Percentiles rank a stretch among this genome's conserved stretches.
These are phyloP conservation scores for Starmerella apis DNA, from an alignment of 805 yeast species.

Conservation along the genomic window DNA sequence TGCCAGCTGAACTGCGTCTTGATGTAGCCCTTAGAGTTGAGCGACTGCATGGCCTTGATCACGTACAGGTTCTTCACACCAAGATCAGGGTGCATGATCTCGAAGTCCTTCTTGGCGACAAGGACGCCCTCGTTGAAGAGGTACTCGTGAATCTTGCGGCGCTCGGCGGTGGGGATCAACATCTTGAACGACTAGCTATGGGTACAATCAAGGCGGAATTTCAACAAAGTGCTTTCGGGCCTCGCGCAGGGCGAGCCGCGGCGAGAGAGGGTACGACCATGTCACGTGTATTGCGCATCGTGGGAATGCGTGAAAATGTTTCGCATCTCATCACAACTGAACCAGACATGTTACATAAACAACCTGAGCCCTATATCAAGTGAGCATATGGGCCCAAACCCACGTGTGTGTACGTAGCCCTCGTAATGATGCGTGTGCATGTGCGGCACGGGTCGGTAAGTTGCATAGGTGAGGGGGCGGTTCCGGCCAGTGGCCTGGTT, in stretches of 20 bases:
- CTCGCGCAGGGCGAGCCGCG: conserved; percentile 7
- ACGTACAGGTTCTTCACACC: conserved; percentile 95
- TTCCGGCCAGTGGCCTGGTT: neutral
- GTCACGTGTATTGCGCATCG: conserved; percentile 1
- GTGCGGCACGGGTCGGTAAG: neutral
- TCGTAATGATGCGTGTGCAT: too few species aligned
- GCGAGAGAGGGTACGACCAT: neutral
- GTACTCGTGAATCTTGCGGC: conserved; percentile 98
- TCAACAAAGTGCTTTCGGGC: conserved; percentile 9
- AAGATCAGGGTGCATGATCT: conserved; percentile 94
- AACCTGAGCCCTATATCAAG: neutral
- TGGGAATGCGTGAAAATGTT: neutral
- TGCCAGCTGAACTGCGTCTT: conserved; percentile 99
- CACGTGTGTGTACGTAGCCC: too few species aligned
- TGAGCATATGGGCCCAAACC: too few species aligned
- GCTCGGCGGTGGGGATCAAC: conserved; percentile 99
- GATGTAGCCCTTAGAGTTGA: conserved; percentile 97
- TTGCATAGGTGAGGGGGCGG: neutral
- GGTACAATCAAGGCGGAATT: conserved; percentile 17
- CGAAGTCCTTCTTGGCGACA: conserved; percentile 99
- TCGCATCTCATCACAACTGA: neutral
- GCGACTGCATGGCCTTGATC: conserved; percentile 98
- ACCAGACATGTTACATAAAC: neutral
- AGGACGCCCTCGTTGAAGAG: conserved; percentile 99
- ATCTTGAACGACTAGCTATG: conserved; percentile 39